Base-by-base conservation (phyloP, 345 rosid species). In the Trapa incisa region DNA sequence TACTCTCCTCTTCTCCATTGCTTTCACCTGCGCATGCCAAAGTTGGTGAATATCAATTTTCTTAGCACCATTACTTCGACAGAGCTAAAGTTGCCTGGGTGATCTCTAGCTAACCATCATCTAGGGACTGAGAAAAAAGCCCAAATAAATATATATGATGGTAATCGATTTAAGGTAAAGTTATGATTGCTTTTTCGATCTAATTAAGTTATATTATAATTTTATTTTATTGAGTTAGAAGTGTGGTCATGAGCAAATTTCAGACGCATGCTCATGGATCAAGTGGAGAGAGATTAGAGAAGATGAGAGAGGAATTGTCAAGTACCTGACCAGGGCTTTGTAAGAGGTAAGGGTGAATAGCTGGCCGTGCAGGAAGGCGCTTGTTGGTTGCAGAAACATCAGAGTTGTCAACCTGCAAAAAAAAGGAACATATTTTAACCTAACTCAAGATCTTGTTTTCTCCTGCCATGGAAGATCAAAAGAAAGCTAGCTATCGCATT, bases 1-100 rank as follows among this genome's bases (percentile, higher is more conserved):
- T 56, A 64, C 70, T 68, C 75, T 79, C 83, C 72, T 87, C 78
- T 78, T 47, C 78, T 79, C 63, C 42, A 70, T 77, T 76, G 48
- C 48, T 5, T 72, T 73, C 78, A 67, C 86, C 89, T 83, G 29
- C 29, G 29, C 29, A 22, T 22, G 76, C 61, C 35, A 60, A 68
- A 2, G 11, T 39, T 10, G 4, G 53, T 47, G 15, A 9, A 29
- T 9, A 3, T 1, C 13, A 58, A 32, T 58, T 38, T 22, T 6
- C 11, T 58, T 9, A 11, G 11, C 7, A 35, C 32, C 32, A n/a
- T 11, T 17, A 5, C 9, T 1, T 54, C 6, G 33, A 58, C 33
- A 29, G 12, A 58, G 6, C 15, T 58, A 1, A 3, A 32, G 32
- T 32, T 58, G 8, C 63, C 48, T 35, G 8, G 8, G 9, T 8